Conservation (phyloP, 2,329 filamentous ascomycete genomes). For the Microascus cirrosus region DNA sequence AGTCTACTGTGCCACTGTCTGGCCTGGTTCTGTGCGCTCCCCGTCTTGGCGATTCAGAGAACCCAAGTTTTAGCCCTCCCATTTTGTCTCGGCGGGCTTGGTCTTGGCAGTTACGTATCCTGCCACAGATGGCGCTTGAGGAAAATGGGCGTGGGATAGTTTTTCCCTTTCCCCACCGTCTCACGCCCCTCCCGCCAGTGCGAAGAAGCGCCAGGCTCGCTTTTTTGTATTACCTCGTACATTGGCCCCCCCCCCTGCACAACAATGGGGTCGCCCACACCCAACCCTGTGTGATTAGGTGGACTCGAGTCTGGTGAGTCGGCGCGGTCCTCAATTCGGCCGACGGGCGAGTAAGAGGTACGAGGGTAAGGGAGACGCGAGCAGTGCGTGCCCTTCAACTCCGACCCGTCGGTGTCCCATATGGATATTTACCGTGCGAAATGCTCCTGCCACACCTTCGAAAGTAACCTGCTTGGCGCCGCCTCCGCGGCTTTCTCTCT, state of each 20-base stretch:
- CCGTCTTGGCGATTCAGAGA: too few species aligned
- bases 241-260: too few species aligned
- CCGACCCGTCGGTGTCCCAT: constrained; percentile 2
- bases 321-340: not conserved
- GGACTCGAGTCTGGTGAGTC: not conserved
- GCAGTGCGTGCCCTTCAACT: constrained; percentile 3
- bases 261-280: not conserved
- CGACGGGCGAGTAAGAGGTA: not conserved
- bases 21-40: not conserved
- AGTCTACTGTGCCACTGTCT: not conserved
- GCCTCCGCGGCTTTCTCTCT: not conserved
- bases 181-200: too few species aligned
- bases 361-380: not conserved
- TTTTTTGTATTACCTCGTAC: too few species aligned
- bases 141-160: too few species aligned
- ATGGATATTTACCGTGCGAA: constrained; percentile 2
- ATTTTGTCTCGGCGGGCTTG: too few species aligned
- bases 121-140: too few species aligned
- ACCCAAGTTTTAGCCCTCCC: too few species aligned
- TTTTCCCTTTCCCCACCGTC: too few species aligned
- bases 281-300: not conserved
- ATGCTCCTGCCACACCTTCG: not conserved
- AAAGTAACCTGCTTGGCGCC: not conserved
- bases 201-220: too few species aligned
- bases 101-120: too few species aligned